phyloP scores from a whole-genome alignment of 768 basidiomycete genomes.

The Coprinopsis cinerea region DNA sequence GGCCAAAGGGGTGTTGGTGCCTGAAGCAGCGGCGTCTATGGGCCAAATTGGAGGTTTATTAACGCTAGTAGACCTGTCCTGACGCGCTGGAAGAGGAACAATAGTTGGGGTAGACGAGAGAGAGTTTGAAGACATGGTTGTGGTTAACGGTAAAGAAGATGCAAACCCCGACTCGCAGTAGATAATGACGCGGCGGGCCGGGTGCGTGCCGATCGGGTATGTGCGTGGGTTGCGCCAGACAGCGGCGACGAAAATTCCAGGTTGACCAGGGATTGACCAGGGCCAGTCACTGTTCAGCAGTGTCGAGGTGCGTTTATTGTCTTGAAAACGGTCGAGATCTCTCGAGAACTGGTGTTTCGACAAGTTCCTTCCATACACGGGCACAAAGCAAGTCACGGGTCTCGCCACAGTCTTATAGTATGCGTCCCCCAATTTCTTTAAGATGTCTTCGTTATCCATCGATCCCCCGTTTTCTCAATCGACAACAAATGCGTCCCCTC shows the following conservation, averaged over 20 bases:
- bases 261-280: too few species aligned
- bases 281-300: too few species aligned
- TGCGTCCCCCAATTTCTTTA: not conserved
- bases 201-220: not conserved
- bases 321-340: too few species aligned
- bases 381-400: too few species aligned
- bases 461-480: not conserved
- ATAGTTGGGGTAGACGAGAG: slow-evolving; percentile 19
- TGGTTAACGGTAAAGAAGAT: slow-evolving; percentile 1
- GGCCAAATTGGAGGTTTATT: slow-evolving; percentile 62
- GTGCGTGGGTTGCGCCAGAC: too few species aligned
- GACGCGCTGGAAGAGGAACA: slow-evolving; percentile 29
- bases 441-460: not conserved
- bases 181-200: not conserved
- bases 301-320: too few species aligned
- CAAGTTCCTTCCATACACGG: too few species aligned
- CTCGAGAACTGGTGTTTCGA: too few species aligned
- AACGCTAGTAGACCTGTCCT: slow-evolving; percentile 15
- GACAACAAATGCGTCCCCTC: slow-evolving; percentile 45
- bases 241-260: too few species aligned
- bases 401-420: too few species aligned
- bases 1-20: slow-evolving; percentile 38
- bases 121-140: slow-evolving; percentile 20
- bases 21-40: slow-evolving; percentile 37
- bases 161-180: slow-evolving; percentile 1